Evolutionary conservation across 129 eudicot genomes (phyloP).

Genomic region (Scalesia atractyloides): DNA sequence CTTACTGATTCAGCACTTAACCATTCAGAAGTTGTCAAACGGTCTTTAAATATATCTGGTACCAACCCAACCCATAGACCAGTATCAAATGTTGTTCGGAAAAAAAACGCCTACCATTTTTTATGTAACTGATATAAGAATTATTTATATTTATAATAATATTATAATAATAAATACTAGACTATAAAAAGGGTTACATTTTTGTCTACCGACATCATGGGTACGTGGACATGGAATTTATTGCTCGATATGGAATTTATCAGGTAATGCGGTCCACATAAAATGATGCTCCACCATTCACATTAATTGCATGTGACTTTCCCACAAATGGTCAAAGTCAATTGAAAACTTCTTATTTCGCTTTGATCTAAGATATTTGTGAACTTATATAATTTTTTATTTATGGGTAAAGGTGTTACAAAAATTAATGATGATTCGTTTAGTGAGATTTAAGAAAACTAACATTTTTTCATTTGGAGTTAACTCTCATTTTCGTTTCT

Average conservation of each 20-base stretch:
- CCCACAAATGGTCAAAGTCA: background rate
- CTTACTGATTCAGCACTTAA: too few relatives aligned
- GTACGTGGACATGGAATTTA: constrained; percentile 24
- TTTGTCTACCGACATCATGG: constrained; percentile 24
- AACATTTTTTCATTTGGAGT: too few relatives aligned
- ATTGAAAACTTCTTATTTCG: background rate
- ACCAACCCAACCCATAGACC: too few relatives aligned
- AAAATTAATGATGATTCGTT: too few relatives aligned
- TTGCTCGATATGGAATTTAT: background rate
- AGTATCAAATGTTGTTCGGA: too few relatives aligned
- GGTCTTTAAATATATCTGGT: too few relatives aligned
- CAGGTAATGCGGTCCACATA: constrained; percentile 7
- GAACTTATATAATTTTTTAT: background rate
- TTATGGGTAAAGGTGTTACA: background rate
- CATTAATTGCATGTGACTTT: constrained; percentile 19
- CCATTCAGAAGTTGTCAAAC: too few relatives aligned
- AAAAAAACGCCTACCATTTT: too few relatives aligned
- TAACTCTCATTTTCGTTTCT: too few relatives aligned
- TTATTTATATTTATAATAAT: too few relatives aligned
- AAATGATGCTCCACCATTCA: constrained; percentile 13
- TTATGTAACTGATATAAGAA: too few relatives aligned
- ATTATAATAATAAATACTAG: background rate
- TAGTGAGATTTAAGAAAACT: too few relatives aligned
- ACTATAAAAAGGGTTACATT: background rate
- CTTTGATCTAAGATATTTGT: background rate